Conservation (phyloP, 352 stramenopile species). For the Globisporangium cylindrosporum region DNA sequence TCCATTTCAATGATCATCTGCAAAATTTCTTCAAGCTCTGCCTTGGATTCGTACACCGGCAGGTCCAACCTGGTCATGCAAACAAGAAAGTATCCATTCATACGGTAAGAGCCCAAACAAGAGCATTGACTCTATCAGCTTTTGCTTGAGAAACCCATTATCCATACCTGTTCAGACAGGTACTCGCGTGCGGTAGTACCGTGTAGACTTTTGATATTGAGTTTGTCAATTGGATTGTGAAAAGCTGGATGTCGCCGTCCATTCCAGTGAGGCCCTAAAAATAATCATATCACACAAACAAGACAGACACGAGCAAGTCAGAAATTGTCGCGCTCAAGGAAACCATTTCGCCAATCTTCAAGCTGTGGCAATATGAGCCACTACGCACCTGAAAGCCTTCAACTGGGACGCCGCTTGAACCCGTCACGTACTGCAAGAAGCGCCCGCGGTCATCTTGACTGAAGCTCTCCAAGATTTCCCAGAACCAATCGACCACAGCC, state of each 20-base stretch:
- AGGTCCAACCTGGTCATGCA: conserved; percentile 61
- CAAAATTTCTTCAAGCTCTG: conserved; percentile 92
- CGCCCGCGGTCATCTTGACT: conserved; percentile 57
- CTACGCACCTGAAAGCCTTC: conserved; percentile 67
- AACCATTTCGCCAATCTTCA: background rate
- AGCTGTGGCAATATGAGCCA: background rate
- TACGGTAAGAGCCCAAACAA: background rate
- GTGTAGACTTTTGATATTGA: conserved; percentile 43
- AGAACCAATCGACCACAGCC: conserved; percentile 73
- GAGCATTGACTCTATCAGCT: background rate
- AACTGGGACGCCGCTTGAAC: conserved; percentile 75
- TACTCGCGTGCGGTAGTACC: conserved; percentile 70
- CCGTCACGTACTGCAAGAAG: conserved; percentile 83
- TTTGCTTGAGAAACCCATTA: background rate
- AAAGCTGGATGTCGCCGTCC: conserved; percentile 66
- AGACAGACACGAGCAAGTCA: background rate
- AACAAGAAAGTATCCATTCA: background rate
- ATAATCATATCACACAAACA: too few relatives aligned
- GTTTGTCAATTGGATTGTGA: conserved; percentile 69
- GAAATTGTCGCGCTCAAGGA: background rate
- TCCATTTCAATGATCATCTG: conserved; percentile 81
- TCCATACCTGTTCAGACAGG: conserved; percentile 74
- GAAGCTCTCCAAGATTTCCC: conserved; percentile 64
- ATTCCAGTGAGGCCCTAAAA: conserved; percentile 63
- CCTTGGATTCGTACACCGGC: conserved; percentile 75